These are phyloP conservation scores for Fragaria iinumae DNA, from an alignment of 306 rosid genomes.

Conservation along the genomic window DNA sequence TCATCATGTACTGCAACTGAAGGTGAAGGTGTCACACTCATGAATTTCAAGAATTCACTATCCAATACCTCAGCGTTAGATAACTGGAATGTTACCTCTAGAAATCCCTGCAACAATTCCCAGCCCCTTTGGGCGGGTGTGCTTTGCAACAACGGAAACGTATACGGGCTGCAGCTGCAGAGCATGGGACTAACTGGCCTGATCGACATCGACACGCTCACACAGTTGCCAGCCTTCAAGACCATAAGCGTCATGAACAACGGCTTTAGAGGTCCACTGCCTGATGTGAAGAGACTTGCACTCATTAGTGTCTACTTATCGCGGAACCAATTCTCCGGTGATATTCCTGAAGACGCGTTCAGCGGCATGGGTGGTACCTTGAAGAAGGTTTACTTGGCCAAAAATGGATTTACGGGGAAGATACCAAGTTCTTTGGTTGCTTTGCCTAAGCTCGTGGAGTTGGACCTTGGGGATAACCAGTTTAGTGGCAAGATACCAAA, in stretches of 20 bases:
- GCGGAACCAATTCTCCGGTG: constrained; percentile 54
- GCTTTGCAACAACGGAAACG: constrained; percentile 26
- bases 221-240: constrained; percentile 32
- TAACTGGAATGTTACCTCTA: constrained; percentile 35
- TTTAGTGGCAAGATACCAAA: constrained; percentile 63
- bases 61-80: constrained; percentile 37
- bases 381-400: constrained; percentile 48
- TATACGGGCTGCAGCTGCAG: constrained; percentile 46
- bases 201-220: constrained; percentile 40
- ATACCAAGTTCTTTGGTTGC: constrained; percentile 60
- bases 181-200: constrained; percentile 60
- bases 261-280: constrained; percentile 56
- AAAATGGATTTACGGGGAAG: constrained; percentile 50
- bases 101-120: constrained; percentile 28
- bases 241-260: constrained; percentile 61
- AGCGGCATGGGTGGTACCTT: constrained; percentile 42
- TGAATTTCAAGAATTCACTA: constrained; percentile 48
- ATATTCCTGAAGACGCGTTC: constrained; percentile 48
- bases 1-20: constrained; percentile 21
- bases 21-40: constrained; percentile 30
- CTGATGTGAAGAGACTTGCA: constrained; percentile 42
- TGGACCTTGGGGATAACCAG: constrained; percentile 52
- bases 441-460: constrained; percentile 50
- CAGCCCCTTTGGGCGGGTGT: constrained; percentile 49
- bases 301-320: constrained; percentile 52